Evolutionary conservation across 2,329 filamentous ascomycete genomes (phyloP).

Genomic region (Penicillium corylophilum): DNA sequence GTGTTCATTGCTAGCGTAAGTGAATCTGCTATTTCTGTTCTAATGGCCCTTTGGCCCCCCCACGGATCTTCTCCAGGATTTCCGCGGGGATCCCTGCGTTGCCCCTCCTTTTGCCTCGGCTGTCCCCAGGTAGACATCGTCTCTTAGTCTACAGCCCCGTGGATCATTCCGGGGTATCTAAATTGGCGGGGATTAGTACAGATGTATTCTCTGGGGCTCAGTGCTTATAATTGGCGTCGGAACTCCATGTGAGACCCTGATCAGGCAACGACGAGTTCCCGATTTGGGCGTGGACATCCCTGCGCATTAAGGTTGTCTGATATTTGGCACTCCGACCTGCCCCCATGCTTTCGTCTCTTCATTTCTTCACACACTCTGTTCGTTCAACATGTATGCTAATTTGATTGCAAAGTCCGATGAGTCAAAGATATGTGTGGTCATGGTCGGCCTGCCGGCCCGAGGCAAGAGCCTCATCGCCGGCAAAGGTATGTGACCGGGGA

Average conservation of each 20-base stretch:
- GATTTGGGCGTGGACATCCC: not conserved
- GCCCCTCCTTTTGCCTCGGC: conserved; percentile 3
- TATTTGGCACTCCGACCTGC: not conserved
- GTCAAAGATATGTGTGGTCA: conserved; percentile 95
- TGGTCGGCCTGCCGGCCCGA: conserved; percentile 93
- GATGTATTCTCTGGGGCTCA: not conserved
- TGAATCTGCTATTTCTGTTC: conserved; percentile 1
- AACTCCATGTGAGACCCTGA: not conserved
- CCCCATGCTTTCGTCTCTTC: not conserved
- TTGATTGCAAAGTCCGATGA: conserved; percentile 70
- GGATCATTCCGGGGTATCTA: not conserved
- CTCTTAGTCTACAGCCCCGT: not conserved
- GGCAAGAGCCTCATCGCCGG: conserved; percentile 98
- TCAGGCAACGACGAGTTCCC: not conserved
- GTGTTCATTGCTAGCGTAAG: conserved; percentile 27
- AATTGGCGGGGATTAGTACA: not conserved
- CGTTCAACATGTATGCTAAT: conserved; percentile 8
- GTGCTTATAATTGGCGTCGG: not conserved
- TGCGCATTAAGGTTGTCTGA: not conserved
- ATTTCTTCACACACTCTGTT: not conserved
- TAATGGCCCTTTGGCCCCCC: conserved; percentile 1
- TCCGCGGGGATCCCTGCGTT: conserved; percentile 8
- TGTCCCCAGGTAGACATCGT: not conserved
- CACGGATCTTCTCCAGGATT: conserved; percentile 3
- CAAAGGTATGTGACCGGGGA: conserved; percentile 65